Base-by-base conservation (phyloP, 129 eudicot genomes). In the Solidago caesia region DNA sequence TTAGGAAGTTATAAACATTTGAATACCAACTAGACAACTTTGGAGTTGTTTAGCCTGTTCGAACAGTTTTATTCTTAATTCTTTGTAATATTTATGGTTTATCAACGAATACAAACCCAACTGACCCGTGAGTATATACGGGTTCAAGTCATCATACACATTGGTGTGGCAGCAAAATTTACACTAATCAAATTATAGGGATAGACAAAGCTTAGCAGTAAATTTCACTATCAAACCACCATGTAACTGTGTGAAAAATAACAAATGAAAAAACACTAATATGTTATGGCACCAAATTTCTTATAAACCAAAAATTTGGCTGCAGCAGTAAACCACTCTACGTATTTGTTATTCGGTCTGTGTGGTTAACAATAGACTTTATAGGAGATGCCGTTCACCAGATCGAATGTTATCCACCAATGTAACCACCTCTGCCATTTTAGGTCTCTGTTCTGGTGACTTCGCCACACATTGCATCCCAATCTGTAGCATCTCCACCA, bases 401-500 rank as follows among this genome's bases (percentile, higher is more conserved):
- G 79, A 46, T 45, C 89, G 82, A 44, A 94, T 80, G 2, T 82
- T 88, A 83, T 88, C 93, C 61, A 90, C 86, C 93, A 86, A 83
- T 59, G 64, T 90, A 64, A 81, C 88, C 45, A 88, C 96, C 48
- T 88, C 92, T 5, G 55, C 67, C 86, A 94, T 94, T 61, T 85
- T 90, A 0, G 98, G 98, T 75, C 98, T 84, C 73, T 85, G 87
- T 33, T 90, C 97, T 0, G 97, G 91, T 71, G 84, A 83, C 67
- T 88, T 82, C 4, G 73, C 83, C 25, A 79, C 92, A 55, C 96
- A 94, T 52, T 86, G 85, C 91, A 94, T 79, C 14, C 89, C 98
- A 70, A 94, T 77, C 75, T 88, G 93, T 78, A 94, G 69, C 97
- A 94, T 85, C 68, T 86, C 86, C 53, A 90, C 97, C 97, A 90